Evolutionary conservation across 1,284 basidiomycete genomes (phyloP).

Genomic region (Athelia sp.): DNA sequence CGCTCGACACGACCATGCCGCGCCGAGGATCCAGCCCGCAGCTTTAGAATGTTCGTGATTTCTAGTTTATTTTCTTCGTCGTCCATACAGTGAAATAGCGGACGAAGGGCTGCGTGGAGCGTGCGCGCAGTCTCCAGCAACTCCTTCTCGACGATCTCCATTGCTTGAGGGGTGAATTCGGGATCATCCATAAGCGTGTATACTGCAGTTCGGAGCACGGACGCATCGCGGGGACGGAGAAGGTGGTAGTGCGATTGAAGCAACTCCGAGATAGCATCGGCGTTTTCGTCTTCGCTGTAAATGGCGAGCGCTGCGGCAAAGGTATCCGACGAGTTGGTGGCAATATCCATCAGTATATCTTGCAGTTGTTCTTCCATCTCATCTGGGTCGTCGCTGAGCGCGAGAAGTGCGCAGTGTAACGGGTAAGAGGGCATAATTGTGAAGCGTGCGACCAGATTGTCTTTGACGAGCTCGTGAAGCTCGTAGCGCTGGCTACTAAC

Average conservation of each 20-base stretch:
- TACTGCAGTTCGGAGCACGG: constrained; percentile 40
- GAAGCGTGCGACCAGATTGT: constrained; percentile 41
- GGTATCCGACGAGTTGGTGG: constrained; percentile 44
- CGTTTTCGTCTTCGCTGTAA: constrained; percentile 30
- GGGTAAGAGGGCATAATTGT: constrained; percentile 38
- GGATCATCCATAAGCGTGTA: constrained; percentile 27
- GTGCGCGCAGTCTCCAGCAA: constrained; percentile 38
- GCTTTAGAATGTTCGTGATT: constrained; percentile 39
- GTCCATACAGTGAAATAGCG: constrained; percentile 44
- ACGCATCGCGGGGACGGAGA: constrained; percentile 50
- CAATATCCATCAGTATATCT: constrained; percentile 31
- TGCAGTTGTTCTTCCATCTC: constrained; percentile 29
- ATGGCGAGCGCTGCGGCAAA: constrained; percentile 51
- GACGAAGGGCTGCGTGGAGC: constrained; percentile 35
- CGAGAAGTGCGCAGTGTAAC: constrained; percentile 38
- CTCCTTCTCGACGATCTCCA: constrained; percentile 46
- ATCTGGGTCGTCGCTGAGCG: constrained; percentile 28
- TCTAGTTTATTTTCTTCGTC: constrained; percentile 31
- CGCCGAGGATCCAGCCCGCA: constrained; percentile 28
- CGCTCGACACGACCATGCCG: constrained; percentile 41
- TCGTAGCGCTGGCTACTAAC: constrained; percentile 33
- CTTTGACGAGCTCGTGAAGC: constrained; percentile 40
- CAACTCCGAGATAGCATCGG: constrained; percentile 30
- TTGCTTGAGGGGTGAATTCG: constrained; percentile 25
- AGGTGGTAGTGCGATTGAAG: constrained; percentile 45